These are phyloP conservation scores for Geotrichum bryndzae DNA, from an alignment of 1,139 yeast species.

Conservation along the genomic window DNA sequence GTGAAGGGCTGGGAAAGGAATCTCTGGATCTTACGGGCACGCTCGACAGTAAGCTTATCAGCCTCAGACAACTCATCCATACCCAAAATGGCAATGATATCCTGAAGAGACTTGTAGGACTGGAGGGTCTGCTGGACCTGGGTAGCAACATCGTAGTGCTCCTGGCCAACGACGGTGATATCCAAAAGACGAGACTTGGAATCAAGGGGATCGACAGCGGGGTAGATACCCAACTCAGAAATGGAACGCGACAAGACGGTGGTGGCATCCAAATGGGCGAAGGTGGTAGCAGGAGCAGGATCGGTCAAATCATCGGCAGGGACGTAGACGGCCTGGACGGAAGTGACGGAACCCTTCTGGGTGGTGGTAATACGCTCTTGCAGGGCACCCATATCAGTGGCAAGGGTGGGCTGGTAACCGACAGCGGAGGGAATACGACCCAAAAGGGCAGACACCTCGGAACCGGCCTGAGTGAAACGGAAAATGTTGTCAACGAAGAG, in stretches of 20 bases:
- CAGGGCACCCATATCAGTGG: slow-evolving; percentile 99
- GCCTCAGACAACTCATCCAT: slow-evolving; percentile 99
- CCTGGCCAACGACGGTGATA: slow-evolving; percentile 95
- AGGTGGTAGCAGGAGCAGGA: slow-evolving; percentile 99
- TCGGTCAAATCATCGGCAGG: slow-evolving; percentile 99
- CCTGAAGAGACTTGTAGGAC: slow-evolving; percentile 99
- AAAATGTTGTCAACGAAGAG: slow-evolving; percentile 99
- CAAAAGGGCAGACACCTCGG: slow-evolving; percentile 98
- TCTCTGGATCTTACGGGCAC: slow-evolving; percentile 99
- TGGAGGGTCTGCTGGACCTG: slow-evolving; percentile 96
- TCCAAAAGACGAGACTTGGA: slow-evolving; percentile 98
- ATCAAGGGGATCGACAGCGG: slow-evolving; percentile 99
- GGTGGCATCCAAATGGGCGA: slow-evolving; percentile 99
- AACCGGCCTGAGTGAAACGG: slow-evolving; percentile 99
- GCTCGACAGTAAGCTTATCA: slow-evolving; percentile 98
- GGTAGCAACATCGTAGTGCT: slow-evolving; percentile 94
- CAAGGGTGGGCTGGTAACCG: slow-evolving; percentile 99
- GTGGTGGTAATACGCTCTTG: slow-evolving; percentile 99
- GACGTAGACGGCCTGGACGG: slow-evolving; percentile 99
- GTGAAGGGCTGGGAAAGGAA: slow-evolving; percentile 99
- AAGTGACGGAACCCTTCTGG: slow-evolving; percentile 98
- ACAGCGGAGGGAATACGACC: slow-evolving; percentile 99
- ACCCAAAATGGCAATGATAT: slow-evolving; percentile 99
- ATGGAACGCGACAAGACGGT: slow-evolving; percentile 99
- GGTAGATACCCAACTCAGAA: slow-evolving; percentile 98